These are phyloP conservation scores for Kazachstania martiniae DNA, from an alignment of 805 yeast species.

Conservation along the genomic window DNA sequence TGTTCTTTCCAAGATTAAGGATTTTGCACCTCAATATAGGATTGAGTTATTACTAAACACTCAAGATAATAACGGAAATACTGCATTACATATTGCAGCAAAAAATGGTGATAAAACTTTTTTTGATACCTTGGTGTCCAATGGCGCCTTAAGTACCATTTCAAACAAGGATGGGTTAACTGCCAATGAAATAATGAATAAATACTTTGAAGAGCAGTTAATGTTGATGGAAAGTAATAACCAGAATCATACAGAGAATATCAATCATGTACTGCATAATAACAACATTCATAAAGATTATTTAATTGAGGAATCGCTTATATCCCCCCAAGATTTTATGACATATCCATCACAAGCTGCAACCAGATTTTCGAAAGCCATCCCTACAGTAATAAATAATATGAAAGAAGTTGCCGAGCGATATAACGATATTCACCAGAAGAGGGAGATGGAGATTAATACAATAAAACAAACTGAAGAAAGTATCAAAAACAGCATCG, in stretches of 20 bases:
- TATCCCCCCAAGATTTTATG: conserved; percentile 11
- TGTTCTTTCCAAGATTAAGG: conserved; percentile 61
- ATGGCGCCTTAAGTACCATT: conserved; percentile 34
- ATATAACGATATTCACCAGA: conserved; percentile 41
- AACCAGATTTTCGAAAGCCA: conserved; percentile 18
- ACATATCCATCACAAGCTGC: conserved; percentile 28
- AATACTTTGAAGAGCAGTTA: conserved; percentile 27
- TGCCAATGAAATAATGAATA: conserved; percentile 22
- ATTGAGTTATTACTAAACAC: conserved; percentile 46
- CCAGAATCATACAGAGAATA: conserved; percentile 27
- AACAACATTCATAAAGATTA: conserved; percentile 37
- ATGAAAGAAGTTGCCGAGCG: conserved; percentile 39
- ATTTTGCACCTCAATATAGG: conserved; percentile 50
- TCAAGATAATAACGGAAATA: conserved; percentile 73
- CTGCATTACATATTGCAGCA: conserved; percentile 81
- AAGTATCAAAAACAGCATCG: conserved; percentile 15
- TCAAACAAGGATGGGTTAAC: conserved; percentile 30
- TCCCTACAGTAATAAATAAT: conserved; percentile 18
- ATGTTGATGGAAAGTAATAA: conserved; percentile 1
- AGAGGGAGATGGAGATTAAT: conserved; percentile 34
- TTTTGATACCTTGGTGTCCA: conserved; percentile 17
- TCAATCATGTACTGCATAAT: conserved; percentile 40
- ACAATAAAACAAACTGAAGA: conserved; percentile 15
- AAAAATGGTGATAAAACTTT: conserved; percentile 51
- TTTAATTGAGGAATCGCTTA: conserved; percentile 24